phyloP scores from a whole-genome alignment of 768 basidiomycete species.

The Chalciporus piperatus region DNA sequence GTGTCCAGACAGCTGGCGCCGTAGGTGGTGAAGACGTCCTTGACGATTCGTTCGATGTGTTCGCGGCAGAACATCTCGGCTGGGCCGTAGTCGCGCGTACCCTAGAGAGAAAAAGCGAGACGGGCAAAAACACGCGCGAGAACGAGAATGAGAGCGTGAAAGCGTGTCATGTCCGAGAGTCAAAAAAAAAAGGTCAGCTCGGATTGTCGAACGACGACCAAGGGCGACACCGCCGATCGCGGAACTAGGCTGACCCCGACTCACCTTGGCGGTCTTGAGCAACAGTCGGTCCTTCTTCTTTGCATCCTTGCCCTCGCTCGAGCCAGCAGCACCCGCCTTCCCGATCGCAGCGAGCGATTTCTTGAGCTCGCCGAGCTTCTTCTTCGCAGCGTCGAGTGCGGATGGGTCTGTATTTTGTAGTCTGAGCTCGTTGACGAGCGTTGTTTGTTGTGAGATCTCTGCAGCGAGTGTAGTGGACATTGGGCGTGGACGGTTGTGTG shows the following conservation, averaged over 20 bases:
- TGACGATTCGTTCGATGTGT: conserved; percentile 85
- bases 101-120: conserved; percentile 46
- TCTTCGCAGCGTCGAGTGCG: conserved; percentile 59
- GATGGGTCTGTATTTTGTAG: conserved; percentile 50
- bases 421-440: conserved; percentile 60
- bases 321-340: conserved; percentile 32
- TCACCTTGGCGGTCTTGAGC: conserved; percentile 92
- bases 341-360: conserved; percentile 47
- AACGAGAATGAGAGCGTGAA: no score
- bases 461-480: conserved; percentile 47
- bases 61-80: conserved; percentile 90
- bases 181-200: background rate
- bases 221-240: background rate
- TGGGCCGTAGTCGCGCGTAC: conserved; percentile 93
- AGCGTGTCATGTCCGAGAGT: no score
- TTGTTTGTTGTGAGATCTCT: conserved; percentile 55
- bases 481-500: conserved; percentile 17
- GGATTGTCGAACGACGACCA: conserved; percentile 10
- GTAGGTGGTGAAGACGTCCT: conserved; percentile 82
- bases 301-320: conserved; percentile 34
- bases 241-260: conserved; percentile 26
- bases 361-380: conserved; percentile 69
- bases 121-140: no score
- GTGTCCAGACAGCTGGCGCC: conserved; percentile 95
- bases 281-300: conserved; percentile 70